phyloP scores from a whole-genome alignment of 495 filamentous ascomycete species.

The Parathielavia appendiculata region DNA sequence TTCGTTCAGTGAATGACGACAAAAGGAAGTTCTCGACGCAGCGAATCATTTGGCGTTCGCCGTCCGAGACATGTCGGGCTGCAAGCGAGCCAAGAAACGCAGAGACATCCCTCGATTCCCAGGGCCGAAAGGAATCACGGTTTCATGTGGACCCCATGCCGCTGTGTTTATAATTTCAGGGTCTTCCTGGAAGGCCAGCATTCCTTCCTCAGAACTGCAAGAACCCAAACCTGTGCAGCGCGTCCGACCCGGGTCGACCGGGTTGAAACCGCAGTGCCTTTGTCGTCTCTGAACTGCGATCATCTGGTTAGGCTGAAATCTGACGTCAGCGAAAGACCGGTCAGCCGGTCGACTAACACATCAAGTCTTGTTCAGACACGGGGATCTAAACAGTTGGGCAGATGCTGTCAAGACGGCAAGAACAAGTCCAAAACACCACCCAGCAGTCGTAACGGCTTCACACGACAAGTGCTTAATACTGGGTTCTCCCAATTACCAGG shows the following conservation, averaged over 20 bases:
- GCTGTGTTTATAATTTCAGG: slow-evolving; percentile 16
- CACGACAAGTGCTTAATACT: not conserved
- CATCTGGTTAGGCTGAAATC: not conserved
- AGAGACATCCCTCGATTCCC: slow-evolving; percentile 16
- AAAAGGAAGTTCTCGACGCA: not conserved
- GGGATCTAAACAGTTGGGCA: no score
- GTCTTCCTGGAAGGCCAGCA: slow-evolving; percentile 5
- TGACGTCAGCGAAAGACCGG: not conserved
- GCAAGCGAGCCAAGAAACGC: not conserved
- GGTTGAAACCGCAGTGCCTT: not conserved
- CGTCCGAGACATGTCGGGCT: slow-evolving; percentile 3
- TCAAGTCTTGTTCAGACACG: no score
- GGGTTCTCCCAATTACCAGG: not conserved
- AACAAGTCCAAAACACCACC: no score
- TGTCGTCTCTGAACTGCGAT: not conserved
- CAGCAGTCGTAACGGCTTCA: no score
- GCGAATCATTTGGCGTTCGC: not conserved
- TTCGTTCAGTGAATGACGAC: not conserved
- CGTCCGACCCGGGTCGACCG: not conserved
- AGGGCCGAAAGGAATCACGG: slow-evolving; percentile 13
- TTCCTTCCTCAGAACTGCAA: not conserved
- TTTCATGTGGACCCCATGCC: slow-evolving; percentile 13
- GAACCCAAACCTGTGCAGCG: slow-evolving; percentile 4
- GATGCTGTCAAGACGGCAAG: no score
- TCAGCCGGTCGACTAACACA: not conserved